Base-by-base conservation (phyloP, 176 grass and related monocot genomes). In the Carex kokanica region DNA sequence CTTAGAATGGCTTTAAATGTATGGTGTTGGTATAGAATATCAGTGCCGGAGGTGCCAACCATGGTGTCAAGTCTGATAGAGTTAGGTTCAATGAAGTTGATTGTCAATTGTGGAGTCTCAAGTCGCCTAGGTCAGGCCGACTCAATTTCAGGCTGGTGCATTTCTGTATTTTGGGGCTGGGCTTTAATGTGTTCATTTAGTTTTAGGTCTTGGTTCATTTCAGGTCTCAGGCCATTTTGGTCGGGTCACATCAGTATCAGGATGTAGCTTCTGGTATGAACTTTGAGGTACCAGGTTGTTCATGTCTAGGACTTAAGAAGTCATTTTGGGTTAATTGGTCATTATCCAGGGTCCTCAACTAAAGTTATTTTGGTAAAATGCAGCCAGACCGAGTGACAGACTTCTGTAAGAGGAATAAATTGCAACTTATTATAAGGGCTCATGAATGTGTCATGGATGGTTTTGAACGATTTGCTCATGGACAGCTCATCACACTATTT, bases 381-480 rank as follows among this genome's bases (percentile, higher is more conserved):
- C 89, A 98, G 96, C 96, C 96, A 55, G 96, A 95, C 29, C 86
- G 93, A 80, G 93, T 95, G 51, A 85, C 96, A 21, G 96, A 95
- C 24, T 98, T 98, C 74, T 98, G 96, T 78, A 98, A 98, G 84
- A 89, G 96, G 63, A 98, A 98, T 74, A 95, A 90, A 88, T 81
- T 98, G 52, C 96, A 98, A 36, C 87, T 98, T 53, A 98, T 95
- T 64, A 95, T 98, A 84, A 93, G 93, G 87, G 96, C 96, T 72
- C 96, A 95, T 86, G 96, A 98, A 58, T 98, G 96, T 87, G 96
- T 98, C 51, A 98, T 98, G 96, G 96, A 98, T 95, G 96, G 96
- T 47, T 98, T 98, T 80, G 96, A 98, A 82, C 93, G 96, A 66
- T 98, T 98, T 64, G 96, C 96, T 45, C 91, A 93, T 63, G 96